Conservation (phyloP, 2,329 filamentous ascomycete species). For the Zymoseptoria passerinii region DNA sequence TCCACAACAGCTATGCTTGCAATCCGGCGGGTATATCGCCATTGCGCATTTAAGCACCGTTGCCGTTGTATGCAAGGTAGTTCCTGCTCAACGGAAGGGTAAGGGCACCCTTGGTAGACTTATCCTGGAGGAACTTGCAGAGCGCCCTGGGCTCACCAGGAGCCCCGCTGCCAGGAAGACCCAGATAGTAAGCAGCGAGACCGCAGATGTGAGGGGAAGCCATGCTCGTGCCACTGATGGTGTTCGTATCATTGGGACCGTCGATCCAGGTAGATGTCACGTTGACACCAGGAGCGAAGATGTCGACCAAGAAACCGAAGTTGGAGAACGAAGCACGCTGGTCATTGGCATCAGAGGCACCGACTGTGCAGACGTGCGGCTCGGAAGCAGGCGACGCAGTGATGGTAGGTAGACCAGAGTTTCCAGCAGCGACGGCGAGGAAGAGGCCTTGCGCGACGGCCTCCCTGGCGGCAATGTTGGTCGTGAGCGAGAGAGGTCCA, state of each 20-base stretch:
- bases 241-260: conserved; percentile 36
- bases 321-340: conserved; percentile 33
- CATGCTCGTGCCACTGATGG: conserved; percentile 54
- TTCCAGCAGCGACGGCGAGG: conserved; percentile 33
- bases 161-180: conserved; percentile 37
- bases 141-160: conserved; percentile 32
- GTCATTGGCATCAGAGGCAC: conserved; percentile 28
- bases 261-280: conserved; percentile 43
- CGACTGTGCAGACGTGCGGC: conserved; percentile 30
- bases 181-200: conserved; percentile 59
- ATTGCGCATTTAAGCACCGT: conserved; percentile 7
- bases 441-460: conserved; percentile 34
- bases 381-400: conserved; percentile 29
- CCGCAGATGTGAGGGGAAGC: conserved; percentile 61
- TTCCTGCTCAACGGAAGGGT: conserved; percentile 37
- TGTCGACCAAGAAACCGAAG: conserved; percentile 33
- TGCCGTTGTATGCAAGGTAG: conserved; percentile 49
- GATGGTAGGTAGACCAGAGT: conserved; percentile 27
- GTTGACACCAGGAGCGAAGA: conserved; percentile 41
- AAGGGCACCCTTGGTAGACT: conserved; percentile 33
- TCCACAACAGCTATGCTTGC: background rate
- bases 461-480: conserved; percentile 33
- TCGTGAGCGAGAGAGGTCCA: conserved; percentile 29
- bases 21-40: background rate
- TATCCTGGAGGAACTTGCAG: conserved; percentile 39